Conservation (phyloP, 2,329 filamentous ascomycete genomes). For the Grosmannia penicillata region DNA sequence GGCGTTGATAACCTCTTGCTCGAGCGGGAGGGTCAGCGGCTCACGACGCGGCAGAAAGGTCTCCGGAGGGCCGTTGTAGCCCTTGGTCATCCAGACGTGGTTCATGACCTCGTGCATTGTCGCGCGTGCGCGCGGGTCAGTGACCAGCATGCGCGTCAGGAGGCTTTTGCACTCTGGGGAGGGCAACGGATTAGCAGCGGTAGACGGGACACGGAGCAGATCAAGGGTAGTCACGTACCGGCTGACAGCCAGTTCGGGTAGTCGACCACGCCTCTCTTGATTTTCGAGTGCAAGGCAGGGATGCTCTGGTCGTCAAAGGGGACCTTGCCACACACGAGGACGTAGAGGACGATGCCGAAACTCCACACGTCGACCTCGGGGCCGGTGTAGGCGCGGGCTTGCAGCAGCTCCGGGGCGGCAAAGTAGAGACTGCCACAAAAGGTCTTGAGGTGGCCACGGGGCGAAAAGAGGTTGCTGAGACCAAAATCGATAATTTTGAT, state of each 20-base stretch:
- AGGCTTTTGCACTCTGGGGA: slow-evolving; percentile 79
- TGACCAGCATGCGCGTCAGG: slow-evolving; percentile 89
- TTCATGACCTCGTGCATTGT: slow-evolving; percentile 83
- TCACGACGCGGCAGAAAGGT: slow-evolving; percentile 77
- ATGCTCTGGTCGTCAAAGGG: slow-evolving; percentile 99
- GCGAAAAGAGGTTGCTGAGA: slow-evolving; percentile 88
- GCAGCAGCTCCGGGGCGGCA: slow-evolving; percentile 84
- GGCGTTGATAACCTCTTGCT: slow-evolving; percentile 68
- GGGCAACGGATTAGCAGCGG: not conserved
- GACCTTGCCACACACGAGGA: slow-evolving; percentile 92
- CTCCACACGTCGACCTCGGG: slow-evolving; percentile 98
- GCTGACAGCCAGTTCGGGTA: slow-evolving; percentile 87
- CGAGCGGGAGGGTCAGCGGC: slow-evolving; percentile 71
- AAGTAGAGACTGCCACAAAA: slow-evolving; percentile 98
- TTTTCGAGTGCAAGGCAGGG: slow-evolving; percentile 95
- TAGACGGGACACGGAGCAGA: not conserved
- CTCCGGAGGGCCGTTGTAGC: slow-evolving; percentile 72
- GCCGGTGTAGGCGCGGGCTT: slow-evolving; percentile 86
- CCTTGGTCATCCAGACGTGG: slow-evolving; percentile 93
- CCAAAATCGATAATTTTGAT: slow-evolving; percentile 99
- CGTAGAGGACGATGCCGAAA: slow-evolving; percentile 95
- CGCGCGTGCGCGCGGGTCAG: slow-evolving; percentile 75
- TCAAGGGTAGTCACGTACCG: slow-evolving; percentile 38
- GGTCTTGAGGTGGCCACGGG: slow-evolving; percentile 73
- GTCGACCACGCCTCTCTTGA: slow-evolving; percentile 92